Evolutionary conservation across 2,329 filamentous ascomycete species (phyloP).

Genomic region (Fusarium luffae): DNA sequence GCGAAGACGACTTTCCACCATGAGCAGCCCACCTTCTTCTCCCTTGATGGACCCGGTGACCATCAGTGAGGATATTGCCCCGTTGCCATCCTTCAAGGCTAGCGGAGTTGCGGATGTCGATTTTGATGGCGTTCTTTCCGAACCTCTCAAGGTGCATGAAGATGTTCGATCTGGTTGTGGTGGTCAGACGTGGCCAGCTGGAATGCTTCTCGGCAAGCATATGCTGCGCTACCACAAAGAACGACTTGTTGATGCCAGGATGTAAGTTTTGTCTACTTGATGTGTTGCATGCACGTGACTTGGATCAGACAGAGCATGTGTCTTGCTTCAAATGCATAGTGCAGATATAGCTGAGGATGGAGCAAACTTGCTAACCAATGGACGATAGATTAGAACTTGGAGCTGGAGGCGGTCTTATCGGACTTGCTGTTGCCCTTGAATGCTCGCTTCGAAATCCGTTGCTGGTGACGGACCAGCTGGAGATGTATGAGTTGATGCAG

Average conservation of each 20-base stretch:
- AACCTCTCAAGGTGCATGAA: slow-evolving; percentile 81
- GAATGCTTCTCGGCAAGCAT: slow-evolving; percentile 87
- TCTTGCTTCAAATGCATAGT: slow-evolving; percentile 15
- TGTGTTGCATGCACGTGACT: slow-evolving; percentile 20
- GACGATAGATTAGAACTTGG: slow-evolving; percentile 83
- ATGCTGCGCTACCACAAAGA: slow-evolving; percentile 78
- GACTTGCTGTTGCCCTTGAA: slow-evolving; percentile 68
- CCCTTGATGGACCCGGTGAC: slow-evolving; percentile 62
- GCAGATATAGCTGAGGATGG: slow-evolving; percentile 8
- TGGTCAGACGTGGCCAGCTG: slow-evolving; percentile 93
- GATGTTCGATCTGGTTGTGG: slow-evolving; percentile 90
- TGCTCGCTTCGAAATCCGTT: slow-evolving; percentile 66
- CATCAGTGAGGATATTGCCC: slow-evolving; percentile 66
- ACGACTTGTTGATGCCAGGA: slow-evolving; percentile 73
- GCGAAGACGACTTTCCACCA: slow-evolving; percentile 8
- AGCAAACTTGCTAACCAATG: slow-evolving; percentile 38
- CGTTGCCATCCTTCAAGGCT: slow-evolving; percentile 68
- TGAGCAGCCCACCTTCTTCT: slow-evolving; percentile 56
- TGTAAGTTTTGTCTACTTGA: slow-evolving; percentile 61
- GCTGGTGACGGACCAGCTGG: slow-evolving; percentile 85
- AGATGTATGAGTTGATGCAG: slow-evolving; percentile 88
- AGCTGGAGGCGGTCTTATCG: slow-evolving; percentile 90
- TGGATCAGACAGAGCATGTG: neutral
- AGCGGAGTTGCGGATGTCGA: slow-evolving; percentile 64
- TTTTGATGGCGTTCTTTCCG: slow-evolving; percentile 79